Base-by-base conservation (phyloP, 78 protist species). In the Trichosphaerium sp. region DNA sequence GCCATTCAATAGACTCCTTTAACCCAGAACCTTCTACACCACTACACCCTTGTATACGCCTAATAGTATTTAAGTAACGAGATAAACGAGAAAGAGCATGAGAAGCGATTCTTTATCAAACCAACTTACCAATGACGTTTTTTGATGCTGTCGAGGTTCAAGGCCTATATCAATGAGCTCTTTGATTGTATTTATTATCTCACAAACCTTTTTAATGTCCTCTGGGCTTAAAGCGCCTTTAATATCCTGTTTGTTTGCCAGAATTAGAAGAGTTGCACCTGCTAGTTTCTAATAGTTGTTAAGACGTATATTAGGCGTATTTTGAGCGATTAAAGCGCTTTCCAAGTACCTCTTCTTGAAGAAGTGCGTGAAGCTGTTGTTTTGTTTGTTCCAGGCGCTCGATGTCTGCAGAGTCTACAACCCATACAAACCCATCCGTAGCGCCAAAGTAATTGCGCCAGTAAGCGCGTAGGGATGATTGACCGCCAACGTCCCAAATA, bases 401-500 rank as follows among this genome's bases (percentile, higher is more conserved):
- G 29, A 44, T 41, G 65, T 94, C 99, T 0, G 95, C 74, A 6
- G 78, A 39, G 60, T 95, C 99, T 11, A 97, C 89, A 8, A 97
- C 99, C 97, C 98, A 97, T n/a, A 97, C 70, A 3, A 98, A 47
- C 25, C 93, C 99, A 57, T 96, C 99, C 25, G 97, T 94, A 48
- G 57, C 26, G 71, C 93, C 97, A 62, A 89, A 96, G 75, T 94
- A 94, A 76, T 94, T 93, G 21, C 91, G 71, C 99, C 99, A 96
- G 66, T 95, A 98, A 0, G 97, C 69, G 26, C 99, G 89, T 4
- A 98, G 61, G 1, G 97, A 74, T 39, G 80, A 77, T 65, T 98
- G 99, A 8, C 99, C 99, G 18, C 99, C 99, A 3, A 97, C 85
- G 71, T 97, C 99, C 99, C 99, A 96, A 5, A 96, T 34, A 56